These are phyloP conservation scores for Larix kaempferi DNA, from an alignment of 75 land plant genomes.

Conservation along the genomic window DNA sequence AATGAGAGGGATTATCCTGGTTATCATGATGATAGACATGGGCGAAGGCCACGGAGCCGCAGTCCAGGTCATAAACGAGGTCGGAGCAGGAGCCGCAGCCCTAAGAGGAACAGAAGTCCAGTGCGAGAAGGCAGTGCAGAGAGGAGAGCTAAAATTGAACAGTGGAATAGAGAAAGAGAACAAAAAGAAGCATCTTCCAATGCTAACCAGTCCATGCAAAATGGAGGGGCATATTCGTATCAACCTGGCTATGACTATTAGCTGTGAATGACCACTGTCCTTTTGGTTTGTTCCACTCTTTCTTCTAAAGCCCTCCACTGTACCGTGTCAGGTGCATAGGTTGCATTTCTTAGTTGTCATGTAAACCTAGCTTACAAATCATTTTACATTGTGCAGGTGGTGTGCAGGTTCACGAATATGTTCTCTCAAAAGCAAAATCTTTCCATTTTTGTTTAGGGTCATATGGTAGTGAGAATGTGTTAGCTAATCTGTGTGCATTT, in stretches of 20 bases:
- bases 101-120: conserved; percentile 37
- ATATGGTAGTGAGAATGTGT: background rate
- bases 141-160: conserved; percentile 66
- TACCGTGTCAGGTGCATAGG: background rate
- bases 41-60: conserved; percentile 32
- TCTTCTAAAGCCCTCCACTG: background rate
- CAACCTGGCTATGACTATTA: conserved; percentile 6
- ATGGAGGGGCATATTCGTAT: conserved; percentile 4
- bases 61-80: conserved; percentile 33
- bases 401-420: conserved; percentile 50
- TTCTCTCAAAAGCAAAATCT: conserved; percentile 16
- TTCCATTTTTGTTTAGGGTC: background rate
- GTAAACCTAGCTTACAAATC: conserved; percentile 40
- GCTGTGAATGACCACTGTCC: background rate
- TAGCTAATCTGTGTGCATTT: background rate
- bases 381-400: conserved; percentile 73
- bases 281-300: conserved; percentile 7
- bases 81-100: conserved; percentile 45
- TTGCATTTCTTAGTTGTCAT: conserved; percentile 5
- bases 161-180: conserved; percentile 71
- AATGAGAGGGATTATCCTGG: conserved; percentile 26
- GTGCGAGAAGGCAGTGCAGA: conserved; percentile 67
- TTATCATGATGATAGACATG: conserved; percentile 30
- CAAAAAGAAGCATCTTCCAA: conserved; percentile 18
- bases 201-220: background rate